Percentiles rank a stretch among this genome's conserved stretches.
Conservation (phyloP, 2,329 filamentous ascomycete genomes). For the Lachnellula willkommii region DNA sequence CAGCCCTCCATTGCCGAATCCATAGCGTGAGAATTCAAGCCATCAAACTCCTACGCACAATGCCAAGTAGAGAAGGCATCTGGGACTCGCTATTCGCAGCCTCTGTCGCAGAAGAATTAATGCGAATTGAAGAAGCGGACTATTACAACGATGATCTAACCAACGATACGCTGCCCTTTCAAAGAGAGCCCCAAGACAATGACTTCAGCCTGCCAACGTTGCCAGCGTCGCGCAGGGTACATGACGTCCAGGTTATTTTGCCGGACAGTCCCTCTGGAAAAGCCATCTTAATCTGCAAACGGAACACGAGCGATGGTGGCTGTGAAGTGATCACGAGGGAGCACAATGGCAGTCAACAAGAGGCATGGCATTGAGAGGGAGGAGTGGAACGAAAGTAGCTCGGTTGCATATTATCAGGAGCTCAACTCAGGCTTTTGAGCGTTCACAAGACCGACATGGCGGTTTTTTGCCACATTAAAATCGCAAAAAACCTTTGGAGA, state of each 20-base stretch:
- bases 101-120: background rate
- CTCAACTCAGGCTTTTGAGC: too few relatives aligned
- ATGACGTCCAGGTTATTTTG: background rate
- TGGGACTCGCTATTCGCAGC: background rate
- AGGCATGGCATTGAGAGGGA: too few relatives aligned
- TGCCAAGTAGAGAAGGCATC: background rate
- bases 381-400: too few relatives aligned
- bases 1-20: background rate
- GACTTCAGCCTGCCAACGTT: background rate
- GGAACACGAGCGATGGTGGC: too few relatives aligned
- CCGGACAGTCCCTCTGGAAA: background rate
- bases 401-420: too few relatives aligned
- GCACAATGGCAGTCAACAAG: too few relatives aligned
- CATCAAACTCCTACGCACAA: background rate
- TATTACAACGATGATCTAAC: too few relatives aligned
- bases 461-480: too few relatives aligned
- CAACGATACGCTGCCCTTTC: background rate
- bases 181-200: background rate
- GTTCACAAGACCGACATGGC: too few relatives aligned
- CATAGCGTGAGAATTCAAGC: background rate
- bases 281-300: too few relatives aligned
- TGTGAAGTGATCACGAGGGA: too few relatives aligned
- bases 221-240: background rate
- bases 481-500: too few relatives aligned
- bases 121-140: background rate